Base-by-base conservation (phyloP, 257 asterid genomes). In the Nemophila menziesii region DNA sequence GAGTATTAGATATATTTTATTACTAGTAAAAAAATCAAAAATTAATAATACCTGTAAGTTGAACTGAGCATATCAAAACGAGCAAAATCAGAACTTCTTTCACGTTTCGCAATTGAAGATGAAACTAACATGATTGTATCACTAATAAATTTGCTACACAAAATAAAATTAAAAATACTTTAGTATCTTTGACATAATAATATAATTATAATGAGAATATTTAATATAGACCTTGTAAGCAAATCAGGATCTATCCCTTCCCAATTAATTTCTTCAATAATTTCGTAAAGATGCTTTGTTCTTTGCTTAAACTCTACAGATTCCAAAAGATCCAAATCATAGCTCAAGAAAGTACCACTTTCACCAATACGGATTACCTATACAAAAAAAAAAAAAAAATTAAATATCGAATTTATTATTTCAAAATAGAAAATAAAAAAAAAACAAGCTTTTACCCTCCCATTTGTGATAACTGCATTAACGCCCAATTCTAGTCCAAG, bases 241-340 rank as follows among this genome's bases (percentile, higher is more conserved):
- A 67, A 50, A 68, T 90, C 96, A 39, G 96, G 99, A 59, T 90
- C 93, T 13, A 85, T 46, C 45, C 50, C 80, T 54, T 65, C 92
- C 96, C 98, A 90, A 46, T 74, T 73, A 17, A 90, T 72, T 44
- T 78, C 96, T 69, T 90, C 94, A 70, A 81, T 61, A 47, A 85
- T 71, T 51, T 90, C 99, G 16, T 75, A 70, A 62, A 90, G 65
- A 54, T 85, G 82, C 53, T 85, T 81, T 54, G 84, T 75, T 19
- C 93, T 80, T 64, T 85, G 94, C 74, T 85, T 90, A 62, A 68
- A 90, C 78, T 90, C 99, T 51, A 90, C 56, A 45, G 96, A 81
- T 71, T 90, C 94, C 38, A 90, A 79, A 63, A 90, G 96, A 58
- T 67, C 81, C 68, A 84, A 78, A 77, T 90, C 99, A 66, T 81